A percentile compares a stretch with the other conserved stretches of the same genome.
Conservation (phyloP, 768 basidiomycete genomes). For the Sistotremastrum suecicum region DNA sequence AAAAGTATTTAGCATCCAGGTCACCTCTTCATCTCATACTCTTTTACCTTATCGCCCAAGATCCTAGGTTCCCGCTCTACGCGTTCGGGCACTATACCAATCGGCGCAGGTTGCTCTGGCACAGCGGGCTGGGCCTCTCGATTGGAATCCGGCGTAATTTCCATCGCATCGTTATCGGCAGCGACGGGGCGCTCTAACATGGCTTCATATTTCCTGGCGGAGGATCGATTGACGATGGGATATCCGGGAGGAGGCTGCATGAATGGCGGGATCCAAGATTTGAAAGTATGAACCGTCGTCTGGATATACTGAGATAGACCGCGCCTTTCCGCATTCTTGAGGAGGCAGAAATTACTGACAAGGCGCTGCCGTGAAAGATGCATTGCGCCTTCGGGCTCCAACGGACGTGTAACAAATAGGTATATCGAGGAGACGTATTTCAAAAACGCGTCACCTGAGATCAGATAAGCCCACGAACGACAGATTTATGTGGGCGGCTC, state of each 20-base stretch:
- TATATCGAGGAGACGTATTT: conserved; percentile 68
- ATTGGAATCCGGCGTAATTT: no score
- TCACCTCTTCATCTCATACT: conserved; percentile 4
- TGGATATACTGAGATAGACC: conserved; percentile 66
- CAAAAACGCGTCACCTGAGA: conserved; percentile 64
- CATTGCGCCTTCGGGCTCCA: conserved; percentile 48
- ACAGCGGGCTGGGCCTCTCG: no score
- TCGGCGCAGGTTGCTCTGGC: no score
- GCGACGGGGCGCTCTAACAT: no score
- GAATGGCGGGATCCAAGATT: conserved; percentile 48
- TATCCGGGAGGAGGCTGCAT: conserved; percentile 8
- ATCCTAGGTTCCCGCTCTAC: no score
- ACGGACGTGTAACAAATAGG: conserved; percentile 56
- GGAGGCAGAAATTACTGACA: conserved; percentile 61
- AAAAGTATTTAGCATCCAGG: conserved; percentile 1
- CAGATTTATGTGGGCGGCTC: conserved; percentile 8
- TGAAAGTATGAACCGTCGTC: conserved; percentile 52
- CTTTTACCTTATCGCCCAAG: conserved; percentile 1
- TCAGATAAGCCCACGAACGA: conserved; percentile 1
- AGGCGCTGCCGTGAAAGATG: conserved; percentile 53
- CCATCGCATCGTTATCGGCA: no score
- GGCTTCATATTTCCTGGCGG: no score
- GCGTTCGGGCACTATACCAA: no score
- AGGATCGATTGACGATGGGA: not conserved
- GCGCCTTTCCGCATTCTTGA: conserved; percentile 35